Base-by-base conservation (phyloP, 1,139 yeast species). In the Petasospora fabianii region DNA sequence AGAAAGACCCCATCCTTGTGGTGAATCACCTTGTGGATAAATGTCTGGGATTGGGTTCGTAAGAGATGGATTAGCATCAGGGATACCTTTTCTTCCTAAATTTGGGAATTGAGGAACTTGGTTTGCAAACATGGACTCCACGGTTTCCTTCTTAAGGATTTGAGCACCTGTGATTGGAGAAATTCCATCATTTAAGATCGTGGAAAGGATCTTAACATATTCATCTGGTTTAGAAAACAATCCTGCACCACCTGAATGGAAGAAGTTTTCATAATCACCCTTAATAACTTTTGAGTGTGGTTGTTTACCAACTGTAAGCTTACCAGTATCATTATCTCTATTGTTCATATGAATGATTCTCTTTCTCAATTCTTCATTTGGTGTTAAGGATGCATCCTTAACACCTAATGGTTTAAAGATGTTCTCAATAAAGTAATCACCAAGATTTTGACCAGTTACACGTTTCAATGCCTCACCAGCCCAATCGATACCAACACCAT, bases 401-500 rank as follows among this genome's bases (percentile, higher is more conserved):
- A 54, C 42, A 5, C 69, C 77, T 11, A 68, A 59, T 4, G 77
- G 77, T 20, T 62, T 62, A 45, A 73, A 71, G 6, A 77, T 54
- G 35, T 65, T 46, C 28, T 62, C 55, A 29, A 62, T 51, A 28
- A 73, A 54, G 47, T 63, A 75, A 12, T 64, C 68, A 7, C 74
- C 72, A 19, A 77, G 57, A 16, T 56, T 56, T 48, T 57, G 42
- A 3, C 78, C 79, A 3, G 72, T 53, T 13, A 73, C 61, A 26
- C 61, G 59, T 46, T 73, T 65, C 20, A 77, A 58, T 1, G 73
- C 61, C 24, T 65, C 56, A 2, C 82, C 80, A 5, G 73, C 68
- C 77, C 80, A 73, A 49, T 77, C 83, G 27, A 66, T 59, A 37
- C 68, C 65, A 36, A 66, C 66, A 14, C 83, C 82, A 52, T 77